A percentile compares a stretch with the other conserved stretches of the same genome.
Conservation (phyloP, 164 flowering plant species). For the Vitis vinifera region ASM3070453v1 NC_081814.1:4854501-4855000, state of each 20-base stretch:
- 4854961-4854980: no score
- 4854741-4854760: background rate
- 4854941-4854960: no score
- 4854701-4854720: background rate
- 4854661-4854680: conserved; percentile 46
- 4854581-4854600: conserved; percentile 81
- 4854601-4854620: conserved; percentile 74
- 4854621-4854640: conserved; percentile 78
- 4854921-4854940: no score
- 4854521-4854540: background rate
- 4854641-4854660: conserved; percentile 76
- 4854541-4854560: background rate
- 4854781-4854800: no score
- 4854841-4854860: no score
- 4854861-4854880: no score
- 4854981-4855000: no score
- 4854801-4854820: no score
- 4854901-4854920: no score
- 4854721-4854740: background rate
- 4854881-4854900: no score
- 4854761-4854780: no score
- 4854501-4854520: conserved; percentile 26
- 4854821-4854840: no score
- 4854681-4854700: background rate
- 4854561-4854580: conserved; percentile 19